Evolutionary conservation across 1,284 basidiomycete species (phyloP).

Genomic region (Cystobasidium slooffiae): DNA sequence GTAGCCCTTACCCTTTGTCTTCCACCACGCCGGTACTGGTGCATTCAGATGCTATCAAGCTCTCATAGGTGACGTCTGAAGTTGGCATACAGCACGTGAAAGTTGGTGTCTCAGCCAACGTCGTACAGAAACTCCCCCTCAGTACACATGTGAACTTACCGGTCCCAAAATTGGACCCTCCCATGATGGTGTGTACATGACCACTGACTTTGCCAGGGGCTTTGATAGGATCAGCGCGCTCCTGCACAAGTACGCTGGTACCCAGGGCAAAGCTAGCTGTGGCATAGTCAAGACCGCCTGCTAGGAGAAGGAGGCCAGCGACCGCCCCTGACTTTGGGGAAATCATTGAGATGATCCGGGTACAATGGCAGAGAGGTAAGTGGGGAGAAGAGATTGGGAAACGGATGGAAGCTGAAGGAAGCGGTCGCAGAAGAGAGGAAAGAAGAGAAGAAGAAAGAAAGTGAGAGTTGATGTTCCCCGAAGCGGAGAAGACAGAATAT

Average conservation of each 20-base stretch:
- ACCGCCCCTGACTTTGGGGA: background rate
- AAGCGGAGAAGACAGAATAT: no score
- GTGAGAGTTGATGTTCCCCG: background rate
- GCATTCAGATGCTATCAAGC: conserved; percentile 18
- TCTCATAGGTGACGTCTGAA: background rate
- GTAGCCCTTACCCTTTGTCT: conserved; percentile 1
- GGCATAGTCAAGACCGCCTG: background rate
- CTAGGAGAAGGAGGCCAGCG: no score
- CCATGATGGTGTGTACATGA: conserved; percentile 23
- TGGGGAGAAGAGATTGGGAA: background rate
- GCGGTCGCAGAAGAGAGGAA: background rate
- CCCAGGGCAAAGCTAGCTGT: conserved; percentile 6
- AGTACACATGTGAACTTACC: no score
- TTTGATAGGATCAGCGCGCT: conserved; percentile 7
- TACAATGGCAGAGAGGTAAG: background rate
- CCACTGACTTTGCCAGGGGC: background rate
- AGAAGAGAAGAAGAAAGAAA: background rate
- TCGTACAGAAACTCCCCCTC: no score
- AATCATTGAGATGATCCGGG: background rate
- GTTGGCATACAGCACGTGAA: no score
- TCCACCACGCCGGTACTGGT: conserved; percentile 19
- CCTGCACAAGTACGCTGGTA: conserved; percentile 6
- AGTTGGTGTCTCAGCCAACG: no score
- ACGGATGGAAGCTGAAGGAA: background rate
- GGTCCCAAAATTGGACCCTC: background rate